phyloP scores from a whole-genome alignment of 371 early-diverging fungal species.

The Apophysomyces sp. region DNA sequence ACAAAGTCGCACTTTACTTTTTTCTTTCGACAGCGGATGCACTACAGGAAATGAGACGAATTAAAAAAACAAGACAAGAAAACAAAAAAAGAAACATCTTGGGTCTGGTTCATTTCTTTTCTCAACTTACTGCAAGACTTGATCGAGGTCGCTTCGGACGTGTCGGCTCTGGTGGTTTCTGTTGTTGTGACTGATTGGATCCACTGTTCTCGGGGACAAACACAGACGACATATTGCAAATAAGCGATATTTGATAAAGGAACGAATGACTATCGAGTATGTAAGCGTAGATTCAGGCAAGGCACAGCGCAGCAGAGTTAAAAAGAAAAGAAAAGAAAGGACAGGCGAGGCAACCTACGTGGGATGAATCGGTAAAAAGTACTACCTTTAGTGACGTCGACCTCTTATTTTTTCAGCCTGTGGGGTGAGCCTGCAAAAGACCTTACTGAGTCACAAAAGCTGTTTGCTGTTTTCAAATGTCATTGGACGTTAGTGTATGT shows the following conservation, averaged over 20 bases:
- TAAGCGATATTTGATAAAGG: not conserved
- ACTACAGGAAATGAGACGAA: constrained; percentile 16
- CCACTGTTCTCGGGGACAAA: constrained; percentile 32
- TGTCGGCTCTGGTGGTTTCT: constrained; percentile 39
- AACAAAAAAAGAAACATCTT: not conserved
- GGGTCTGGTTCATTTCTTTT: not conserved
- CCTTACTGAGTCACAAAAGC: no score
- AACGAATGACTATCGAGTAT: not conserved
- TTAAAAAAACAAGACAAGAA: not conserved
- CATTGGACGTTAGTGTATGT: no score
- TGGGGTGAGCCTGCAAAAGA: no score
- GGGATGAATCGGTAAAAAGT: constrained; percentile 2
- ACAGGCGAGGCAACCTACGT: constrained; percentile 4
- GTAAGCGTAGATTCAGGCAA: constrained; percentile 2
- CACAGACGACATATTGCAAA: constrained; percentile 33
- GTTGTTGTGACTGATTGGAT: constrained; percentile 28
- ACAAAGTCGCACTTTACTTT: constrained; percentile 67
- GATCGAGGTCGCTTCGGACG: constrained; percentile 47
- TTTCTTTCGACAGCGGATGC: constrained; percentile 62
- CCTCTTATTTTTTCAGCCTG: not conserved
- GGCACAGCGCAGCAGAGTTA: not conserved
- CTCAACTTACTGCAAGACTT: constrained; percentile 42
- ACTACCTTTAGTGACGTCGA: not conserved
- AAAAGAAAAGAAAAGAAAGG: not conserved
- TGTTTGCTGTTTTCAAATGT: no score